A percentile compares a stretch with the other conserved stretches of the same genome.
Conservation (phyloP, 192 early-diverging fungal genomes). For the Dissophora globulifera region DNA sequence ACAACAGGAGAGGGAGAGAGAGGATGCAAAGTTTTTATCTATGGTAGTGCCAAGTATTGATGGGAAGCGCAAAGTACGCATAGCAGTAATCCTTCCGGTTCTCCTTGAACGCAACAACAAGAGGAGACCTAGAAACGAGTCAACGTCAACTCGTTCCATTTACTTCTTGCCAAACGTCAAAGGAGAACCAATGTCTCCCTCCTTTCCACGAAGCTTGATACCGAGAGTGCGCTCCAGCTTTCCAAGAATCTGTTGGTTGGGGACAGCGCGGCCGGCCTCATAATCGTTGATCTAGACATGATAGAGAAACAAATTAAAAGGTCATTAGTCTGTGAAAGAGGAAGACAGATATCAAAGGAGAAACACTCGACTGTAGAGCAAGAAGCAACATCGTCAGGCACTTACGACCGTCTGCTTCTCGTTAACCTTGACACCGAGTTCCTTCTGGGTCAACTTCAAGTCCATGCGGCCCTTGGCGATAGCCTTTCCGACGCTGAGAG, state of each 20-base stretch:
- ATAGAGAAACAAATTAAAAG: too few relatives aligned
- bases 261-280: conserved; percentile 85
- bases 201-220: conserved; percentile 88
- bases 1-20: too few relatives aligned
- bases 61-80: too few relatives aligned
- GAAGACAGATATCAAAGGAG: too few relatives aligned
- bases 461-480: conserved; percentile 84
- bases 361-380: too few relatives aligned
- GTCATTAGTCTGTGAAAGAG: too few relatives aligned
- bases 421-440: conserved; percentile 87
- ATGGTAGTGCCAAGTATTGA: too few relatives aligned
- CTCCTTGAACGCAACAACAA: too few relatives aligned
- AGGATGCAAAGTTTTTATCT: too few relatives aligned
- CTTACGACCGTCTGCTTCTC: conserved; percentile 88
- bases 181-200: conserved; percentile 57
- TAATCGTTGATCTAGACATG: conserved; percentile 82
- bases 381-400: conserved; percentile 1
- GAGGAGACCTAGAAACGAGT: too few relatives aligned
- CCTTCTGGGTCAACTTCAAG: conserved; percentile 88
- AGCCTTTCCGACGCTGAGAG: conserved; percentile 78
- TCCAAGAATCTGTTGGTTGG: conserved; percentile 89
- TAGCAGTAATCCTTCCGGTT: too few relatives aligned
- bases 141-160: too few relatives aligned
- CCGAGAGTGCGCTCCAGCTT: conserved; percentile 91
- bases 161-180: conserved; percentile 53